phyloP scores from a whole-genome alignment of 2,329 filamentous ascomycete species.

The Phyllosticta citriasiana region DNA sequence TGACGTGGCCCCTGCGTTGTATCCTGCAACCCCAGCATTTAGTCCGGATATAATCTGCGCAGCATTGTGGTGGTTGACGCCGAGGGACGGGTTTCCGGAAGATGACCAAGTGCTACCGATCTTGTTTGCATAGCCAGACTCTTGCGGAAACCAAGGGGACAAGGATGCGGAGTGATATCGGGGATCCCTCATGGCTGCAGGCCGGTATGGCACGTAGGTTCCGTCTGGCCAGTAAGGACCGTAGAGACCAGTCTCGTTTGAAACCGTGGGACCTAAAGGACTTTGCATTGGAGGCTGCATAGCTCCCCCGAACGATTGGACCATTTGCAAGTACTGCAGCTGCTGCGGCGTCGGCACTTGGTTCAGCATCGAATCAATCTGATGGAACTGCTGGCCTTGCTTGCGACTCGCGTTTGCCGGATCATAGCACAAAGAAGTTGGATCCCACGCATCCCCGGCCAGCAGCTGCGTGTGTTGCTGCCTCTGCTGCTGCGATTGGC shows the following conservation, averaged over 20 bases:
- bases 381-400: constrained; percentile 35
- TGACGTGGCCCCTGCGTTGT: background rate
- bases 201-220: constrained; percentile 30
- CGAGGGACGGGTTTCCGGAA: constrained; percentile 15
- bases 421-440: constrained; percentile 3
- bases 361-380: constrained; percentile 52
- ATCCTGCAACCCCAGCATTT: constrained; percentile 1
- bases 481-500: background rate
- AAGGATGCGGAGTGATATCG: constrained; percentile 23
- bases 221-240: constrained; percentile 34
- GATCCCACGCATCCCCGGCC: constrained; percentile 1
- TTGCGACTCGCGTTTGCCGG: constrained; percentile 22
- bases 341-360: constrained; percentile 46
- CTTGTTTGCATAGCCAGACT: constrained; percentile 17
- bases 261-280: constrained; percentile 28
- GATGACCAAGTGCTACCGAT: constrained; percentile 14
- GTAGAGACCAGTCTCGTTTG: constrained; percentile 31
- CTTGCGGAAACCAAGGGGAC: constrained; percentile 24
- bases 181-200: constrained; percentile 31
- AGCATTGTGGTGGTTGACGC: background rate
- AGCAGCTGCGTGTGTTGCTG: background rate
- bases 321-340: constrained; percentile 42
- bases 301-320: constrained; percentile 21
- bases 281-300: constrained; percentile 26
- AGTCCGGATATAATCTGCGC: background rate